These are phyloP conservation scores for Musa schizocarpa DNA, from an alignment of 176 grass and related monocot species.

Conservation along the genomic window DNA sequence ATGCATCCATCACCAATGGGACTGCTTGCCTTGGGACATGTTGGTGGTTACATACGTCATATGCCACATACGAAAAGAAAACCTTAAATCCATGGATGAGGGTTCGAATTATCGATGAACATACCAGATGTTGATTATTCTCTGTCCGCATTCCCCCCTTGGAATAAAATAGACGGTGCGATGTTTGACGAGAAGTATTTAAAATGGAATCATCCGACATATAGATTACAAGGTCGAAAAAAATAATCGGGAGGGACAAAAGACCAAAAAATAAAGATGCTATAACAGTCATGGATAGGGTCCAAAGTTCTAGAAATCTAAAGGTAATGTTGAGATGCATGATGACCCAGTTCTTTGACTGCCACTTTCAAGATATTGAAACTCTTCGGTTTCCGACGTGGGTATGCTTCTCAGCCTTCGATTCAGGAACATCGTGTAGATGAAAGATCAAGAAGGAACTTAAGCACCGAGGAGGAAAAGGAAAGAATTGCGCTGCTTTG, in stretches of 20 bases:
- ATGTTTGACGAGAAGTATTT: background rate
- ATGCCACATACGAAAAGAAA: background rate
- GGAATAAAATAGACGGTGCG: background rate
- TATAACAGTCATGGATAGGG: constrained; percentile 10
- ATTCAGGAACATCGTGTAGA: background rate
- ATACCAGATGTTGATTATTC: background rate
- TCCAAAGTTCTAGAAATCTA: constrained; percentile 21
- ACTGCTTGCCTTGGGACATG: constrained; percentile 24
- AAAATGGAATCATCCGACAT: background rate
- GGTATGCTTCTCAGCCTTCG: background rate
- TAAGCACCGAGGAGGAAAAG: background rate
- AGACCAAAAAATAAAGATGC: constrained; percentile 9
- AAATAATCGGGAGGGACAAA: background rate
- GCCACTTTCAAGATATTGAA: background rate
- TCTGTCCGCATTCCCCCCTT: background rate
- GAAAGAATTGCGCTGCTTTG: too few species aligned
- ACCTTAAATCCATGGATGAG: background rate
- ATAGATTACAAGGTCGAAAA: background rate
- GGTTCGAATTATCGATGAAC: background rate
- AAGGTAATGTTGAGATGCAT: constrained; percentile 11
- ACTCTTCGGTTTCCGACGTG: background rate
- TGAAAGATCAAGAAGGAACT: background rate
- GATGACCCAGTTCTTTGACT: constrained; percentile 10
- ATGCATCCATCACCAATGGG: constrained; percentile 16
- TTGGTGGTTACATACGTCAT: background rate